phyloP scores from a whole-genome alignment of 1,139 yeast genomes.

The Hyphopichia fennica region DNA sequence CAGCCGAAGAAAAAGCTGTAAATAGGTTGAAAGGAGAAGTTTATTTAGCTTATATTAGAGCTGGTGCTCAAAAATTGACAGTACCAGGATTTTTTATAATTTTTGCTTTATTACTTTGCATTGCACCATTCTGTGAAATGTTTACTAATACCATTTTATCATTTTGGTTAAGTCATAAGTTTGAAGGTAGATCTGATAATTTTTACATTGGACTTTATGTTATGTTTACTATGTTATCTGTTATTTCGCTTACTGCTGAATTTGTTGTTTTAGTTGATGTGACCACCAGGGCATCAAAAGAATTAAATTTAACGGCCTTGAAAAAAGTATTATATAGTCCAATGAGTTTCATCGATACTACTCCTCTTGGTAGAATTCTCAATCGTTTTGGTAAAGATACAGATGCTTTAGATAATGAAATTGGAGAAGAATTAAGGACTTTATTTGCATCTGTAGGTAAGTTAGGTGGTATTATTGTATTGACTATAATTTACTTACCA shows the following conservation, averaged over 20 bases:
- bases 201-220: constrained; percentile 17
- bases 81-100: constrained; percentile 17
- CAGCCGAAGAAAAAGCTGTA: constrained; percentile 19
- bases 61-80: constrained; percentile 17
- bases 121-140: constrained; percentile 9
- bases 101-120: constrained; percentile 27
- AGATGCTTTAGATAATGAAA: constrained; percentile 30
- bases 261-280: constrained; percentile 24
- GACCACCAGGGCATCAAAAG: constrained; percentile 20
- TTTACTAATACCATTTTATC: constrained; percentile 15
- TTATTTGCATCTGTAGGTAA: constrained; percentile 24
- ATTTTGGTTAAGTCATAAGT: constrained; percentile 14
- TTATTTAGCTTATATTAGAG: constrained; percentile 14
- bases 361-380: constrained; percentile 29
- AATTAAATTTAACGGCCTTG: constrained; percentile 23
- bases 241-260: constrained; percentile 20
- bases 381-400: constrained; percentile 48
- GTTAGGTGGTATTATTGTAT: constrained; percentile 25
- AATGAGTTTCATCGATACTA: constrained; percentile 31
- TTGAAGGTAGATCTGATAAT: constrained; percentile 8
- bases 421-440: constrained; percentile 26
- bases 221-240: constrained; percentile 16
- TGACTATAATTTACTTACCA: constrained; percentile 35
- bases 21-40: constrained; percentile 16
- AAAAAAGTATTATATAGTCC: constrained; percentile 25